These are phyloP conservation scores for Entomortierella lignicola DNA, from an alignment of 192 early-diverging fungal species.

Conservation along the genomic window DNA sequence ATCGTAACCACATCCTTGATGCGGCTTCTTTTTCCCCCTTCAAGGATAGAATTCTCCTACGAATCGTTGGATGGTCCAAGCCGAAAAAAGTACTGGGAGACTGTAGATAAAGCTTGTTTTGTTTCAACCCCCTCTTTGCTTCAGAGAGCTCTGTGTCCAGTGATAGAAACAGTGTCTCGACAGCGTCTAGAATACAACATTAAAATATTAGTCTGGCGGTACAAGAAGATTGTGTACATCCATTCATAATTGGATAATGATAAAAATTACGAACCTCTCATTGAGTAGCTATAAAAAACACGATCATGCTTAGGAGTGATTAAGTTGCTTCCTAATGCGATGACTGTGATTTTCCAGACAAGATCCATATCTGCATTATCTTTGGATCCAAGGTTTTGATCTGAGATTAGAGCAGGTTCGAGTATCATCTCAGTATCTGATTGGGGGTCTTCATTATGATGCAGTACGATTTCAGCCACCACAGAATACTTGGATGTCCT, in stretches of 20 bases:
- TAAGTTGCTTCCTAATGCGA: neutral
- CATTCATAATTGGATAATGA: neutral
- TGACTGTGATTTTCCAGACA: neutral
- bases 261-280: slow-evolving; percentile 1
- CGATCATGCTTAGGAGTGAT: neutral
- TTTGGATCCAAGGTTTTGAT: neutral
- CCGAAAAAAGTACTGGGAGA: slow-evolving; percentile 12
- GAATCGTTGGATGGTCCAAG: neutral
- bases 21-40: slow-evolving; percentile 7
- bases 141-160: neutral
- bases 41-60: slow-evolving; percentile 1
- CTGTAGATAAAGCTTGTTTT: neutral
- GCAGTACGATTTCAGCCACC: slow-evolving; percentile 1
- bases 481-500: neutral
- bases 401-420: neutral
- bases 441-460: neutral
- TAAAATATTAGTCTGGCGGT: neutral
- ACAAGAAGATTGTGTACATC: neutral
- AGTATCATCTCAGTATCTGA: neutral
- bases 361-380: neutral
- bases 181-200: neutral
- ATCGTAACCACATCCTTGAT: slow-evolving; percentile 17
- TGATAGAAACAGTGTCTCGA: slow-evolving; percentile 3
- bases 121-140: neutral
- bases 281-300: slow-evolving; percentile 11